These are phyloP conservation scores for Podospora anserina DNA, from an alignment of 495 filamentous ascomycete species.

Conservation along the genomic window DNA sequence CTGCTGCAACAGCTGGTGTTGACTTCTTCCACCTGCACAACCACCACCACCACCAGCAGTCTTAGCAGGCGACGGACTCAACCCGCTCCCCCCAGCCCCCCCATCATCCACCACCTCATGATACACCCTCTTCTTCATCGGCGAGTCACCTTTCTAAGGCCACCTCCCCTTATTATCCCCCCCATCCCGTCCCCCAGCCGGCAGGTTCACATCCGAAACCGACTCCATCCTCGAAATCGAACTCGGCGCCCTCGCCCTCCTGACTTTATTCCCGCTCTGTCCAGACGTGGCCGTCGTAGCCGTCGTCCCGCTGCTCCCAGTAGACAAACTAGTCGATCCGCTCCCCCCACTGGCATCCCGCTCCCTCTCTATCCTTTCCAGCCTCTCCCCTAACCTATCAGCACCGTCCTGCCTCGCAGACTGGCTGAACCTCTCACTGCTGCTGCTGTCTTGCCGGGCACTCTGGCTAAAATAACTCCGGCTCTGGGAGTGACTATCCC, in stretches of 20 bases:
- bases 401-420: neutral
- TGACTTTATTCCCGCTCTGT: constrained; percentile 20
- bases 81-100: neutral
- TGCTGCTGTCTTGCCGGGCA: neutral
- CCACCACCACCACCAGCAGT: neutral
- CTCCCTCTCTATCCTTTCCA: constrained; percentile 3
- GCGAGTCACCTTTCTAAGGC: neutral
- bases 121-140: neutral
- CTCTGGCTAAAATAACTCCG: neutral
- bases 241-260: constrained; percentile 27
- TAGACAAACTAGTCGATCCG: neutral
- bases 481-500: neutral
- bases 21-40: constrained; percentile 20
- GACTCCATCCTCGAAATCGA: constrained; percentile 14
- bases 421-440: neutral
- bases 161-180: neutral
- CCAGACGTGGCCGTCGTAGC: neutral
- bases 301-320: constrained; percentile 14
- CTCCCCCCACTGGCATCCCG: constrained; percentile 11
- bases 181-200: neutral
- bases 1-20: neutral
- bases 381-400: neutral
- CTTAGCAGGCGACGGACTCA: neutral
- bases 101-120: neutral
- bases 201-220: neutral